These are phyloP conservation scores for Boletus pseudopeckii DNA, from an alignment of 768 basidiomycete genomes.

Conservation along the genomic window DNA sequence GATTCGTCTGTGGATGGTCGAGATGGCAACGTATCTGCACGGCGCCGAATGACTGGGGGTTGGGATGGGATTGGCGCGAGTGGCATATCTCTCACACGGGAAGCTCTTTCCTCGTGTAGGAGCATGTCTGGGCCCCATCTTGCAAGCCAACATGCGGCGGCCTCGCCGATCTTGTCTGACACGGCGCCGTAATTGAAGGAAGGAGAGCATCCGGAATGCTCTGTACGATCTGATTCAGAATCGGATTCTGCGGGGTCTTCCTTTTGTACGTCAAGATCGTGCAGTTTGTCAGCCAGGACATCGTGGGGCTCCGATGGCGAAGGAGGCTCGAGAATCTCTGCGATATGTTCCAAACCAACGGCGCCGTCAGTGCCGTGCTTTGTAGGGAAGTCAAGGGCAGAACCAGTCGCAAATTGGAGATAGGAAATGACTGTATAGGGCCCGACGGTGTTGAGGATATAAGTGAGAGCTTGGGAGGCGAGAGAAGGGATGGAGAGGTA, in stretches of 20 bases:
- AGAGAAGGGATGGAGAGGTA: slow-evolving; percentile 81
- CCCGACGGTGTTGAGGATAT: slow-evolving; percentile 70
- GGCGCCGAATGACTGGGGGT: slow-evolving; percentile 19
- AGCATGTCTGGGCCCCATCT: slow-evolving; percentile 84
- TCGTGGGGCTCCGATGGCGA: slow-evolving; percentile 16
- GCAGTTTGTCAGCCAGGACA: slow-evolving; percentile 29
- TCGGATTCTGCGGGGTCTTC: slow-evolving; percentile 37
- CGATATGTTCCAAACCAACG: slow-evolving; percentile 67
- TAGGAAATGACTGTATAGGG: slow-evolving; percentile 76
- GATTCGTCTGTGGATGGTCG: slow-evolving; percentile 16
- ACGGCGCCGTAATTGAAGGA: slow-evolving; percentile 81
- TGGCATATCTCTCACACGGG: slow-evolving; percentile 14
- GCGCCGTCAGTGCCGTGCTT: slow-evolving; percentile 55
- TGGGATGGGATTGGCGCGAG: slow-evolving; percentile 18
- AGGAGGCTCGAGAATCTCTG: slow-evolving; percentile 42
- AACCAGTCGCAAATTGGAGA: slow-evolving; percentile 78
- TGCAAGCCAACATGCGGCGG: slow-evolving; percentile 81
- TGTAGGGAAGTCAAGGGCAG: slow-evolving; percentile 46
- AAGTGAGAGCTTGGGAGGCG: slow-evolving; percentile 68
- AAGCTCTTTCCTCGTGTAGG: slow-evolving; percentile 48
- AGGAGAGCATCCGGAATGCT: slow-evolving; percentile 25
- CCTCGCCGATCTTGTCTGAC: slow-evolving; percentile 89
- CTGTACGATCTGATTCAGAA: slow-evolving; percentile 25
- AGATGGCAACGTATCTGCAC: slow-evolving; percentile 30
- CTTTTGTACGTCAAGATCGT: slow-evolving; percentile 33